These are phyloP conservation scores for Wickerhamomyces sp. DNA, from an alignment of 1,139 yeast genomes.

Conservation along the genomic window DNA sequence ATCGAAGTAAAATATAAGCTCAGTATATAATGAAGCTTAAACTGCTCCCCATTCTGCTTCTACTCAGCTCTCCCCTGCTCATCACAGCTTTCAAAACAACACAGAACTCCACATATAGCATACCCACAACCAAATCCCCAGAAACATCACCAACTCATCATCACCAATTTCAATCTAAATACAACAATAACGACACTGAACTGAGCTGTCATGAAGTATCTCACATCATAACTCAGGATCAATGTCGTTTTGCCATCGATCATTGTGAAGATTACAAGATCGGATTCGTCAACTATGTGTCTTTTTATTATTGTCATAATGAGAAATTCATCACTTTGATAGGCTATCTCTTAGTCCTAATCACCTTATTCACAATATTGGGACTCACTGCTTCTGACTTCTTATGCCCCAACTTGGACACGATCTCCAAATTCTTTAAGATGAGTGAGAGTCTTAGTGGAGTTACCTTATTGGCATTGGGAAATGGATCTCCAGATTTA, in stretches of 20 bases:
- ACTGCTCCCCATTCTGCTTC: no score
- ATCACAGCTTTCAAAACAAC: no score
- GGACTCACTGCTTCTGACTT: conserved; percentile 77
- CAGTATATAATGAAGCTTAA: no score
- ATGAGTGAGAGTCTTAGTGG: conserved; percentile 83
- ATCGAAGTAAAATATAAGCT: no score
- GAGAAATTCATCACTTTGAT: conserved; percentile 21
- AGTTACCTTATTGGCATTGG: conserved; percentile 81
- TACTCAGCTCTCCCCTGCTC: no score
- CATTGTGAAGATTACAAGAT: conserved; percentile 37
- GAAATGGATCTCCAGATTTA: conserved; percentile 91
- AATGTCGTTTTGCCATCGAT: conserved; percentile 38
- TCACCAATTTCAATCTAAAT: not conserved
- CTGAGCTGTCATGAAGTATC: conserved; percentile 15
- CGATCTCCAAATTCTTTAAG: conserved; percentile 54
- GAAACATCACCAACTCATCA: not conserved
- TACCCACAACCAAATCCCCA: not conserved
- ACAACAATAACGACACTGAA: not conserved
- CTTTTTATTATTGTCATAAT: conserved; percentile 35
- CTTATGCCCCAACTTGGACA: conserved; percentile 69
- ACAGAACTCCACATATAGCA: not conserved
- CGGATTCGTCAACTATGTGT: conserved; percentile 39
- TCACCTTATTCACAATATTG: conserved; percentile 49
- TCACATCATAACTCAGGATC: conserved; percentile 30
- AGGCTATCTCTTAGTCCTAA: conserved; percentile 23